Base-by-base conservation (phyloP, 179 eudicot species). In the Beta corolliflora region DNA sequence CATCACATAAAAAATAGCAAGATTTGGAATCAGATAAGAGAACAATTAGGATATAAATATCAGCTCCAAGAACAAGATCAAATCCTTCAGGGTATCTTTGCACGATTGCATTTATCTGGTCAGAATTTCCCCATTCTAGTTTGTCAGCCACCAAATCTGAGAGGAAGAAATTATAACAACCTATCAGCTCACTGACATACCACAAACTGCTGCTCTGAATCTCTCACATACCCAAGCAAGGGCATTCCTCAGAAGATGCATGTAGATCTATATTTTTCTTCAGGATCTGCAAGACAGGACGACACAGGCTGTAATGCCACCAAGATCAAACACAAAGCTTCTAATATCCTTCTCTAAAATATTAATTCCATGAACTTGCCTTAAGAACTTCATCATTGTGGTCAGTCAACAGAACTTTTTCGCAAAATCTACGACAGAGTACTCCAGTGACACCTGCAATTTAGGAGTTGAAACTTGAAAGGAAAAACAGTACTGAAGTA, bases 61-160 rank as follows among this genome's bases (percentile, higher is more conserved):
- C 99, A 88, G 99, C 99, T 36, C 99, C 99, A 84, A 95, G 97
- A 87, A 95, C 76, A 25, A 95, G 88, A 86, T 95, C 97, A 85
- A 95, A 95, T 85, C 97, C 99, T 85, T 79, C 73, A 18, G 90
- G 89, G 85, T 92, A 88, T 73, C 78, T 83, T 78, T 90, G 81
- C 55, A 91, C 69, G 53, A 93, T 88, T 63, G 84, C 82, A 46
- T 89, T 76, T 53, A 93, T 87, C 71, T 92, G 95, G 71, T 89
- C 91, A 59, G 87, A 70, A 85, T 86, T 81, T 78, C 95, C 99
- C 99, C 99, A 95, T 72, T 93, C 99, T 56, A 95, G 91, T 87
- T 92, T 95, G 86, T 91, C 91, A 45, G 90, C 92, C 53, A 54
- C 82, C 69, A 92, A 83, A 75, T 79, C 97, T 92, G 91, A 78